phyloP scores from a whole-genome alignment of 257 asterid species.

The Anisodus acutangulus region DNA sequence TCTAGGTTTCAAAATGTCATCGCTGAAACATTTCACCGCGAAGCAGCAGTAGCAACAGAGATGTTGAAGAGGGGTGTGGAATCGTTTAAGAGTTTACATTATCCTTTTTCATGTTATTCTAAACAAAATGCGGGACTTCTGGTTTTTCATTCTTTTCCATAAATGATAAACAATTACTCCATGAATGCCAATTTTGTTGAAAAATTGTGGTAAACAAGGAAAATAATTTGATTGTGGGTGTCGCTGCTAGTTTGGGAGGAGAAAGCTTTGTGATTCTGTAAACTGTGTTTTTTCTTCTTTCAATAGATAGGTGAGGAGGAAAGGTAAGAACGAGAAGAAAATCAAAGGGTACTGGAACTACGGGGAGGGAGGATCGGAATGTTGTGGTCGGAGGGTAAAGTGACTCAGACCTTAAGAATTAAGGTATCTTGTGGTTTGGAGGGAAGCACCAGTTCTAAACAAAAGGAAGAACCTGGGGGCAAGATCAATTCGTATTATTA shows the following conservation, averaged over 20 bases:
- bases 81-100: neutral
- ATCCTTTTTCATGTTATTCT: neutral
- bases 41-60: neutral
- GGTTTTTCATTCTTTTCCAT: neutral
- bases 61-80: constrained; percentile 1
- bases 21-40: neutral
- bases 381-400: neutral
- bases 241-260: neutral
- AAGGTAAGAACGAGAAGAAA: neutral
- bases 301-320: neutral
- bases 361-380: neutral
- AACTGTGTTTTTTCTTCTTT: neutral
- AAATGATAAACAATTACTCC: neutral
- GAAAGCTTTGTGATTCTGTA: neutral
- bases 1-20: neutral
- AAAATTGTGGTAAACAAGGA: neutral
- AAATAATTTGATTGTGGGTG: neutral
- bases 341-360: neutral
- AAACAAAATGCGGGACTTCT: neutral
- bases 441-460: neutral
- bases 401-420: neutral
- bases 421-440: neutral
- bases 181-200: neutral
- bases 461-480: neutral
- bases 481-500: neutral